Evolutionary conservation across 1,284 basidiomycete species (phyloP).

Genomic region (Anthracocystis setariae): DNA sequence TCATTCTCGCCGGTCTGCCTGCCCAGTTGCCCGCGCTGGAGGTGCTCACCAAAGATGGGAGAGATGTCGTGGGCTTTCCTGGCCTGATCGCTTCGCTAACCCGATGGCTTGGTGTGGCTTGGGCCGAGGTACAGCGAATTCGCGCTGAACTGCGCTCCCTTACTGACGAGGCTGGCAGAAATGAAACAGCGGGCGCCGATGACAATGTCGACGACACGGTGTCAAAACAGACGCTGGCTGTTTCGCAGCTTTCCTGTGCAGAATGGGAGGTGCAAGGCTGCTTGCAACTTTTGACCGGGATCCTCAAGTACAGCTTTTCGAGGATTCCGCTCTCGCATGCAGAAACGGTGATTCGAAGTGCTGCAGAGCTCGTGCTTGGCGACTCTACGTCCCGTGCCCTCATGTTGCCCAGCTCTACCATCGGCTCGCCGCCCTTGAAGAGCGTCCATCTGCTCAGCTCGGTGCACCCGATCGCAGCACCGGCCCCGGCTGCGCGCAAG

Average conservation of each 20-base stretch:
- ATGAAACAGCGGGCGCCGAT: slow-evolving; percentile 12
- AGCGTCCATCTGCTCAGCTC: slow-evolving; percentile 29
- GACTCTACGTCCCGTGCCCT: slow-evolving; percentile 23
- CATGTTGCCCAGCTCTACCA: slow-evolving; percentile 22
- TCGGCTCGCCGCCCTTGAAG: slow-evolving; percentile 33
- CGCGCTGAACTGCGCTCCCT: slow-evolving; percentile 35
- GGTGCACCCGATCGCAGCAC: slow-evolving; percentile 11
- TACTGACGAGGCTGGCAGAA: slow-evolving; percentile 14
- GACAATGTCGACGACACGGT: slow-evolving; percentile 15
- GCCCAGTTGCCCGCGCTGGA: slow-evolving; percentile 58
- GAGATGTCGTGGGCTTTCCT: slow-evolving; percentile 60
- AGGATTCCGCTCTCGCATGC: slow-evolving; percentile 52
- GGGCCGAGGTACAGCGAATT: slow-evolving; percentile 56
- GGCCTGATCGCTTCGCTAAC: slow-evolving; percentile 52
- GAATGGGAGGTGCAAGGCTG: slow-evolving; percentile 55
- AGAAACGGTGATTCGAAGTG: slow-evolving; percentile 48
- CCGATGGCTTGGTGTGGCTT: slow-evolving; percentile 51
- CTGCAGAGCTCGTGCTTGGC: slow-evolving; percentile 50
- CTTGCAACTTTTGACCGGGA: slow-evolving; percentile 56
- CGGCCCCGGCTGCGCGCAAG: slow-evolving; percentile 30
- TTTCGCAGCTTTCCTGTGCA: slow-evolving; percentile 31
- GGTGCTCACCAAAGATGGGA: slow-evolving; percentile 61
- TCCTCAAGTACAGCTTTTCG: slow-evolving; percentile 64
- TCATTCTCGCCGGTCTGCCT: slow-evolving; percentile 41
- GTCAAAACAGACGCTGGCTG: slow-evolving; percentile 14